phyloP scores from a whole-genome alignment of 257 asterid genomes.

The Plantago major region DNA sequence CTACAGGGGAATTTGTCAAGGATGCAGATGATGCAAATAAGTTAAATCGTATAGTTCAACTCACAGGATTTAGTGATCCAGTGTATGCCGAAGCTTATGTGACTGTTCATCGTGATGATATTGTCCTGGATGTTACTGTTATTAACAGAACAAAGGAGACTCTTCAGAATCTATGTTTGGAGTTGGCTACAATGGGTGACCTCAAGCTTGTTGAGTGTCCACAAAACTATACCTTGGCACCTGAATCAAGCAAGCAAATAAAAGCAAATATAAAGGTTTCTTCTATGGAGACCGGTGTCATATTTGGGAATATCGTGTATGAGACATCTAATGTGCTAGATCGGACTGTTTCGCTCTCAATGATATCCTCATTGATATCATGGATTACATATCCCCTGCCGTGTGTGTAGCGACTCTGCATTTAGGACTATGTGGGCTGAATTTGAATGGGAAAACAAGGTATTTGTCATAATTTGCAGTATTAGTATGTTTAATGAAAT shows the following conservation, averaged over 20 bases:
- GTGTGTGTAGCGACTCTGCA: slow-evolving; percentile 76
- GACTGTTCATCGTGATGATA: slow-evolving; percentile 92
- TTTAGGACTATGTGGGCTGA: slow-evolving; percentile 98
- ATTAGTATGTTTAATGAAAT: slow-evolving; percentile 5
- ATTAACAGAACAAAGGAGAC: slow-evolving; percentile 91
- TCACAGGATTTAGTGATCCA: slow-evolving; percentile 94
- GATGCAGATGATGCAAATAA: slow-evolving; percentile 83
- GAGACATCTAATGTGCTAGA: slow-evolving; percentile 92
- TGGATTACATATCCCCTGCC: slow-evolving; percentile 98
- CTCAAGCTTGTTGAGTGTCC: slow-evolving; percentile 97
- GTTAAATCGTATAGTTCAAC: slow-evolving; percentile 81
- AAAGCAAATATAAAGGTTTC: slow-evolving; percentile 95
- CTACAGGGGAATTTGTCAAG: slow-evolving; percentile 85
- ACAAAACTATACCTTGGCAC: slow-evolving; percentile 85
- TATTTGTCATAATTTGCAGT: slow-evolving; percentile 20
- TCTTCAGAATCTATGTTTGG: slow-evolving; percentile 90
- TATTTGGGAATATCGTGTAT: slow-evolving; percentile 88
- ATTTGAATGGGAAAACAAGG: slow-evolving; percentile 99
- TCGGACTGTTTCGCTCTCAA: slow-evolving; percentile 81
- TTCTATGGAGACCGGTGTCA: slow-evolving; percentile 95
- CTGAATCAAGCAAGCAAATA: slow-evolving; percentile 90
- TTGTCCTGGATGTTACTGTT: slow-evolving; percentile 86
- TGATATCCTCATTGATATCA: slow-evolving; percentile 95
- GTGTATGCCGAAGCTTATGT: slow-evolving; percentile 97
- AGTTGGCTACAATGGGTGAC: slow-evolving; percentile 97